Evolutionary conservation across 2,329 filamentous ascomycete species (phyloP), one percentile per base, ranked within the genome.

Genomic region (Nigrograna mackinnonii): DNA sequence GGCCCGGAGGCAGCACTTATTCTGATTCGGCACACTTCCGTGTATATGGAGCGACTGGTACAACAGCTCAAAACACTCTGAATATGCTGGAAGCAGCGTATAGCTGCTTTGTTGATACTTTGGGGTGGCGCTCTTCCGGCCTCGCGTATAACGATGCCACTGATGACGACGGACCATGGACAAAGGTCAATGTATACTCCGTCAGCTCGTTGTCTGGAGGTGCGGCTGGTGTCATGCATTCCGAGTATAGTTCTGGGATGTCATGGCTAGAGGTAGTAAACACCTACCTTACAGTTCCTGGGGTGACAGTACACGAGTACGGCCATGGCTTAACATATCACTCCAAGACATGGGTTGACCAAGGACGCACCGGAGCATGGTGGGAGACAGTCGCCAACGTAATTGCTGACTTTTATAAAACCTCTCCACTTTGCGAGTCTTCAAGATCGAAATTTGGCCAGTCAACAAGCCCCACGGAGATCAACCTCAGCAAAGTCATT

Each of bases 381-480:
- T 28, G 84, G 0, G 86, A 89, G 55, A 75, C 24, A 11, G 24
- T 28, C 24, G 24, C 24, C 24, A 14, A 79, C 47, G 78, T 68
- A 57, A 64, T 78, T 3, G 73, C 74, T 2, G 76, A 79, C 41
- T 76, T 72, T 0, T 78, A 74, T 54, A 63, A 69, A 39, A 76
- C 74, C 1, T 75, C 69, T 0, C 56, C 65, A 2, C 58, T 70
- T 3, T 77, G 73, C 49, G 72, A 67, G 7, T 53, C 47, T 0
- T 66, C 70, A 2, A 71, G 41, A 11, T 12, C 24, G 2, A 28
- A 28, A 14, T 14, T 12, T 14, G 2, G 2, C 24, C 24, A 28
- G 14, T 44, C 63, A 0, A 55, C 57, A 11, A 61, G 64, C 2
- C 55, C 58, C 4, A 72, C 73, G 0, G 56, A 72, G 4, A 72